Percentiles rank a stretch among this genome's conserved stretches.
Conservation (phyloP, 495 filamentous ascomycete species). For the Hamigera avellanea region DNA sequence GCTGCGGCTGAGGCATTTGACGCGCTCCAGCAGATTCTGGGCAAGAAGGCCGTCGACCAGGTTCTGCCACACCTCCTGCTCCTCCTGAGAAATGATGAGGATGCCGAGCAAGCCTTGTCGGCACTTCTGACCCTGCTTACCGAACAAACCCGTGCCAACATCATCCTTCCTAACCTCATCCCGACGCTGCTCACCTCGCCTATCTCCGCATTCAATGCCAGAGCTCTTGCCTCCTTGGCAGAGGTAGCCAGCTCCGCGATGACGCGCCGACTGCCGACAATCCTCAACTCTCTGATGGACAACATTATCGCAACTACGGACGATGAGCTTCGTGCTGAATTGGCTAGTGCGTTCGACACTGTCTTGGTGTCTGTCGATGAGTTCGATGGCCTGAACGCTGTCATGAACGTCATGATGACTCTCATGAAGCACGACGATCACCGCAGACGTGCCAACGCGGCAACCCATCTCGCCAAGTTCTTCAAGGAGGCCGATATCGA, state of each 20-base stretch:
- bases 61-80: slow-evolving; percentile 86
- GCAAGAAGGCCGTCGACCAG: slow-evolving; percentile 88
- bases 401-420: slow-evolving; percentile 82
- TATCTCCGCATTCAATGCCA: slow-evolving; percentile 91
- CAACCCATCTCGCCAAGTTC: slow-evolving; percentile 75
- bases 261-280: slow-evolving; percentile 76
- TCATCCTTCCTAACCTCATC: slow-evolving; percentile 91
- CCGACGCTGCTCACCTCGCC: slow-evolving; percentile 81
- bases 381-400: slow-evolving; percentile 85
- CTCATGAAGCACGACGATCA: slow-evolving; percentile 91
- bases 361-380: slow-evolving; percentile 91
- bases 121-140: slow-evolving; percentile 88
- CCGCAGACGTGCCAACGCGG: slow-evolving; percentile 63
- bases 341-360: slow-evolving; percentile 70
- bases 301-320: slow-evolving; percentile 72
- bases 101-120: slow-evolving; percentile 84
- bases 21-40: slow-evolving; percentile 80
- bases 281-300: slow-evolving; percentile 89
- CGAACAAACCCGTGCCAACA: slow-evolving; percentile 85
- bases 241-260: slow-evolving; percentile 81
- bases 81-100: slow-evolving; percentile 69
- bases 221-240: slow-evolving; percentile 81
- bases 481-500: slow-evolving; percentile 73
- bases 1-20: slow-evolving; percentile 97
- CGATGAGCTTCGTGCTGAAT: slow-evolving; percentile 57